Base-by-base conservation (phyloP, 179 eudicot genomes). In the Spinacia oleracea region DNA sequence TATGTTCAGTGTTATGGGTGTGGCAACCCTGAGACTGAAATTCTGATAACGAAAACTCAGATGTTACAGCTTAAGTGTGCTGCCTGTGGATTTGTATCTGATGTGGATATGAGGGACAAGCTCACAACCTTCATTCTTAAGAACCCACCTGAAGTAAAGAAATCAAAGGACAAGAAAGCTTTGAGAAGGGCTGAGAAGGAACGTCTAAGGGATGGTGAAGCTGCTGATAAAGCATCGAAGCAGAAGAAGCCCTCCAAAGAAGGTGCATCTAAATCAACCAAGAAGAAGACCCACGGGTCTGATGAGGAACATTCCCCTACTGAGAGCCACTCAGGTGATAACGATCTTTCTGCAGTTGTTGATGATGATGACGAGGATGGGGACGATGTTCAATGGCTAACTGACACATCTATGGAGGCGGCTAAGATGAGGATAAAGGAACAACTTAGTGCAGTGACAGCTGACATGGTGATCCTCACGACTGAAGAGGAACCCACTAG, bases 171-270 rank as follows among this genome's bases (percentile, higher is more conserved):
- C 76, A 91, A 93, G 83, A 93, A 91, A 81, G 93, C 94, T 2
- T 74, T 91, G 92, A 84, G 97, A 76, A 83, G 90, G 83, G 96
- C 97, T 18, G 93, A 93, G 81, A 93, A 91, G 77, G 97, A 93
- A 72, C 83, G 97, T 7, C 87, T 90, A 51, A 93, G 90, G 86
- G 93, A 89, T 84, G 97, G 97, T 10, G 97, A 90, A 83, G 96
- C 90, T 73, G 91, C 91, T 29, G 97, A 93, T 81, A 88, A 80
- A n/a, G 84, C 81, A 31, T 74, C 76, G 6, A 91, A 89, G 81
- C 84, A 77, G 77, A 89, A 90, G 82, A 89, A 85, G 70, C 40
- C 89, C 32, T 78, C 91, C 55, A 88, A 86, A 75, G 92, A 87
- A 46, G 86, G 77, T 10, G 80, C 73, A 21, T 80, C 88, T 2